Evolutionary conservation across 2,329 filamentous ascomycete genomes (phyloP).

Genomic region (Aspergillus novoparasiticus): DNA sequence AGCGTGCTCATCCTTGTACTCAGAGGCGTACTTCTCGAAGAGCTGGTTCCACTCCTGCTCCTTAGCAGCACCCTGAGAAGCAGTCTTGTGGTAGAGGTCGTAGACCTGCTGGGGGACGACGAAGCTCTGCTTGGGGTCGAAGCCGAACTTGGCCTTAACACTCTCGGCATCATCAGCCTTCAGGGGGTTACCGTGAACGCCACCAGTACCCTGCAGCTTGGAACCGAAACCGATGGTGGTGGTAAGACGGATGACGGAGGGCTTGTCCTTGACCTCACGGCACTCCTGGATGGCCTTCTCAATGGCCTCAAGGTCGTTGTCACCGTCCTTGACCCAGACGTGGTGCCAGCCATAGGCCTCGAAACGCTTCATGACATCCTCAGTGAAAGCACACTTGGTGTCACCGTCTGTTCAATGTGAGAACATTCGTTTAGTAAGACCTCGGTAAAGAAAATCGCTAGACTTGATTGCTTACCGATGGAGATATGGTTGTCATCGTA

Average conservation of each 20-base stretch:
- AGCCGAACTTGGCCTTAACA: constrained; percentile 93
- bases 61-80: constrained; percentile 79
- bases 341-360: constrained; percentile 97
- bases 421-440: neutral
- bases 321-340: constrained; percentile 80
- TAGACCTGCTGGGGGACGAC: constrained; percentile 93
- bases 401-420: constrained; percentile 69
- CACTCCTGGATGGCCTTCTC: constrained; percentile 84
- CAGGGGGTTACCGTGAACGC: constrained; percentile 93
- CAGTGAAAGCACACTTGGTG: constrained; percentile 94
- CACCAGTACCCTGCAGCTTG: constrained; percentile 86
- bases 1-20: constrained; percentile 75
- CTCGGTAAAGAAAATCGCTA: neutral
- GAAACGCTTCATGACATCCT: constrained; percentile 93
- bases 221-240: constrained; percentile 98
- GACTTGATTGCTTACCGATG: constrained; percentile 55
- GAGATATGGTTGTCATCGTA: constrained; percentile 99
- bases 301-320: constrained; percentile 83
- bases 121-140: constrained; percentile 92
- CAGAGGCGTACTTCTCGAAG: constrained; percentile 78
- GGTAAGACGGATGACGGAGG: constrained; percentile 91
- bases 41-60: constrained; percentile 97
- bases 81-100: constrained; percentile 83
- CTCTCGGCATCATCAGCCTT: constrained; percentile 93
- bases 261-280: constrained; percentile 91